These are phyloP conservation scores for Wickerhamomyces strasburgensis DNA, from an alignment of 805 yeast species.

Conservation along the genomic window DNA sequence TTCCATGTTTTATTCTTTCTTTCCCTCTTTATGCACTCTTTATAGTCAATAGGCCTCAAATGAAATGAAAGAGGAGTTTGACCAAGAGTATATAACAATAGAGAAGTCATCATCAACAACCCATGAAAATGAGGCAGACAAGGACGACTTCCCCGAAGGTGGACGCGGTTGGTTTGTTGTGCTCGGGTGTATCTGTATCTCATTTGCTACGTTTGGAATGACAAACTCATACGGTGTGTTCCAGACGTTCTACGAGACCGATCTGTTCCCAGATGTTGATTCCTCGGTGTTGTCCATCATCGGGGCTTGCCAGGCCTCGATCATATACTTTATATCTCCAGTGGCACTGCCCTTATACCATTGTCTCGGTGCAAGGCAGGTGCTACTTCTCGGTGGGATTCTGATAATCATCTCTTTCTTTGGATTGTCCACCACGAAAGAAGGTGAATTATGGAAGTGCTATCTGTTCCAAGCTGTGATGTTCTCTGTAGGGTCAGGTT, in stretches of 20 bases:
- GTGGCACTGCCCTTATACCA: slow-evolving; percentile 16
- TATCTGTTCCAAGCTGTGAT: slow-evolving; percentile 23
- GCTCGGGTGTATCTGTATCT: slow-evolving; percentile 16
- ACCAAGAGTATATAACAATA: too few relatives aligned
- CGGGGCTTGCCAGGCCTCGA: slow-evolving; percentile 23
- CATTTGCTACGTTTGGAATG: slow-evolving; percentile 21
- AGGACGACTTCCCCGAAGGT: slow-evolving; percentile 17
- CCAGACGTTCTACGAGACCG: slow-evolving; percentile 22
- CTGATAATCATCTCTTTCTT: slow-evolving; percentile 15
- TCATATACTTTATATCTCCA: slow-evolving; percentile 16
- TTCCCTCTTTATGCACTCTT: too few relatives aligned
- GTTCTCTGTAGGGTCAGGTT: slow-evolving; percentile 29
- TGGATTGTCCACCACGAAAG: slow-evolving; percentile 16
- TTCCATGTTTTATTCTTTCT: too few relatives aligned
- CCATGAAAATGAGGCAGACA: slow-evolving; percentile 16
- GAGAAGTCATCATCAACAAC: too few relatives aligned
- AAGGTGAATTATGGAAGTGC: slow-evolving; percentile 22
- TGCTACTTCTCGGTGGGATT: slow-evolving; percentile 10
- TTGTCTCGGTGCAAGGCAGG: slow-evolving; percentile 17
- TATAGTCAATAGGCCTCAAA: too few relatives aligned
- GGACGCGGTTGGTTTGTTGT: slow-evolving; percentile 23
- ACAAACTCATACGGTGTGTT: slow-evolving; percentile 21
- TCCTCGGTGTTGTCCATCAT: slow-evolving; percentile 20
- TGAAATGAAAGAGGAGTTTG: too few relatives aligned
- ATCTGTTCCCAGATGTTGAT: slow-evolving; percentile 9